A percentile compares a stretch with the other conserved stretches of the same genome.
Conservation (phyloP, 2,329 filamentous ascomycete genomes). For the Penicillium sp. region DNA sequence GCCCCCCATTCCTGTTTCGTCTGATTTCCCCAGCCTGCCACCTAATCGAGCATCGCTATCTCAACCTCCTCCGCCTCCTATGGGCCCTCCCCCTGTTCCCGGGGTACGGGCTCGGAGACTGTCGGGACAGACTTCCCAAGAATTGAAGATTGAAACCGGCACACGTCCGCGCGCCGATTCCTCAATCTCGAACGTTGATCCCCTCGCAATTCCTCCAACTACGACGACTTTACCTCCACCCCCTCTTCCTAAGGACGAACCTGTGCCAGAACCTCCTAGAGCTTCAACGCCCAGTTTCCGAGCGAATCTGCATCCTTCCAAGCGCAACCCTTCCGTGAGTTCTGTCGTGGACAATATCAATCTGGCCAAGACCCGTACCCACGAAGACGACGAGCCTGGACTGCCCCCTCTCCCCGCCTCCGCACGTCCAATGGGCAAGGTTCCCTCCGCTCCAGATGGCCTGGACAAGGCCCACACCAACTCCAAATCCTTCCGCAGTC, state of each 20-base stretch:
- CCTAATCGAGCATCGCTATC: slow-evolving; percentile 23
- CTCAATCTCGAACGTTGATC: slow-evolving; percentile 30
- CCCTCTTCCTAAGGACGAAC: slow-evolving; percentile 35
- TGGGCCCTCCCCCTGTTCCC: slow-evolving; percentile 32
- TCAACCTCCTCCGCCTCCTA: slow-evolving; percentile 20
- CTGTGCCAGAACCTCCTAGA: slow-evolving; percentile 19
- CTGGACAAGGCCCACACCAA: slow-evolving; percentile 72
- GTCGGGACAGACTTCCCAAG: slow-evolving; percentile 77
- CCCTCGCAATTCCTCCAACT: slow-evolving; percentile 25
- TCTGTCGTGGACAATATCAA: slow-evolving; percentile 43
- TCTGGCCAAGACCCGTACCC: slow-evolving; percentile 47
- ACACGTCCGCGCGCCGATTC: slow-evolving; percentile 32
- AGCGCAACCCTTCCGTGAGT: slow-evolving; percentile 37
- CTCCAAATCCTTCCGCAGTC: slow-evolving; percentile 69
- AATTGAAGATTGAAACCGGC: slow-evolving; percentile 85
- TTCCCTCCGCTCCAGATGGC: slow-evolving; percentile 43
- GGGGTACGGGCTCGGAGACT: slow-evolving; percentile 74
- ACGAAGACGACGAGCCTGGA: slow-evolving; percentile 44
- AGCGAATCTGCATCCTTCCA: slow-evolving; percentile 29
- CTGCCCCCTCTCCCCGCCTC: slow-evolving; percentile 38
- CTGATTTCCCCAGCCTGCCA: slow-evolving; percentile 29
- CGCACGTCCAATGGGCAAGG: slow-evolving; percentile 40
- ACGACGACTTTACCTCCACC: slow-evolving; percentile 27
- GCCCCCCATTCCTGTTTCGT: slow-evolving; percentile 52
- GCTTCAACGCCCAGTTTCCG: slow-evolving; percentile 17